Evolutionary conservation across 2,329 filamentous ascomycete species (phyloP).

Genomic region (Drechslerella stenobrocha): DNA sequence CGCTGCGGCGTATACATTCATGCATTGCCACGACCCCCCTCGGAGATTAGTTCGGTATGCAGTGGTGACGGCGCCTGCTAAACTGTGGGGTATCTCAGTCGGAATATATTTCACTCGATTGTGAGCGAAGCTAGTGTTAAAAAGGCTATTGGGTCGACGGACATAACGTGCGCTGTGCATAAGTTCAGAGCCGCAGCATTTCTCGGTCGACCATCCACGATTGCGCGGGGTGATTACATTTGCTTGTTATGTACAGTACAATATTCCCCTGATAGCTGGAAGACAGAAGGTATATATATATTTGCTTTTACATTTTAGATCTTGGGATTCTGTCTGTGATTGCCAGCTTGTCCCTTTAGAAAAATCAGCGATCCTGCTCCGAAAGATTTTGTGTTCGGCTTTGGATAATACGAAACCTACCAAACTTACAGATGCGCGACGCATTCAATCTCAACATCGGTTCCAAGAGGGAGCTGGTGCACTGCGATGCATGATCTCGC

Average conservation of each 20-base stretch:
- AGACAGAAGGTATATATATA: neutral
- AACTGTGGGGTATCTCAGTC: too few relatives aligned
- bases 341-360: slow-evolving; percentile 19
- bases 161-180: too few relatives aligned
- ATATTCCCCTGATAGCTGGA: slow-evolving; percentile 9
- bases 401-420: slow-evolving; percentile 33
- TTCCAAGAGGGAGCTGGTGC: slow-evolving; percentile 82
- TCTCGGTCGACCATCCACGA: neutral
- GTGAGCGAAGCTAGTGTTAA: too few relatives aligned
- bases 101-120: neutral
- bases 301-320: slow-evolving; percentile 24
- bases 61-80: too few relatives aligned
- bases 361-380: too few relatives aligned
- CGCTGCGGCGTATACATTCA: too few relatives aligned
- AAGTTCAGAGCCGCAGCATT: too few relatives aligned
- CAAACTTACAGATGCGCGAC: slow-evolving; percentile 68
- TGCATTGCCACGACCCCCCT: neutral
- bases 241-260: slow-evolving; percentile 1
- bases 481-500: slow-evolving; percentile 86
- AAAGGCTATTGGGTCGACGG: too few relatives aligned
- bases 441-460: slow-evolving; percentile 87
- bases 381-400: too few relatives aligned
- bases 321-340: slow-evolving; percentile 24
- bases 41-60: slow-evolving; percentile 10
- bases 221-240: too few relatives aligned